Base-by-base conservation (phyloP, 106 monocot species). In the Dendrobium catenatum region DNA sequence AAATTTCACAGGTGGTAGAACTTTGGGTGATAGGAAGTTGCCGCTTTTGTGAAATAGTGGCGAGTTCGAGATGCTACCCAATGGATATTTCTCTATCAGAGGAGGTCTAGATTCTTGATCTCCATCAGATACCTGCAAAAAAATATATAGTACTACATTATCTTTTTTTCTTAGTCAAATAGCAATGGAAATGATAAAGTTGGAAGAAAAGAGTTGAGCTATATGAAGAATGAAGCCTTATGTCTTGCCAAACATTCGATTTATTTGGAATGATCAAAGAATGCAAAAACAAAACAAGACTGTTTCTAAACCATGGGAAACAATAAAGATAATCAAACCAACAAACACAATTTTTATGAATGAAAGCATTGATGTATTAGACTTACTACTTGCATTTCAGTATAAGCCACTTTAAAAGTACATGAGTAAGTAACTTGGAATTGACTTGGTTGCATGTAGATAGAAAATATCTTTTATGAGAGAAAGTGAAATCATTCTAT, bases 1-100 rank as follows among this genome's bases (percentile, higher is more conserved):
- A 26, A 92, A 82, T 37, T 78, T 82, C 40, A 78, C 49, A 5
- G 94, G 94, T 2, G 91, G 88, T 18, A 90, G 78, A 75, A 19
- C 49, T 79, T 80, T 89, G 5, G 89, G 86, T 22, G 94, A 91
- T 15, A 83, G 77, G 31, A 80, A 84, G 49, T n/a, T 80, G 15
- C 68, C 77, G 68, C n/a, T 81, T 73, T 80, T 85, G 74, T 80
- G 80, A 4, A 83, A 51, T 46, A 82, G 77, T 8, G 77, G 82
- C n/a, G 72, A 54, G 55, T 80, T 80, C 40, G 81, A 70, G 72
- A 47, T 31, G 40, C 78, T 26, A 61, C 79, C 75, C 56, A 75
- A 22, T 2, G 77, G 79, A 72, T 37, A 73, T 61, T 89, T 89
- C 82, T 94, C 91, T 9, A 74, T 46, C 22, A 94, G 78, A 46